Percentiles rank a stretch among this genome's conserved stretches.
These are phyloP conservation scores for Pseudocercospora cruenta DNA, from an alignment of 2,329 filamentous ascomycete genomes.

Conservation along the genomic window DNA sequence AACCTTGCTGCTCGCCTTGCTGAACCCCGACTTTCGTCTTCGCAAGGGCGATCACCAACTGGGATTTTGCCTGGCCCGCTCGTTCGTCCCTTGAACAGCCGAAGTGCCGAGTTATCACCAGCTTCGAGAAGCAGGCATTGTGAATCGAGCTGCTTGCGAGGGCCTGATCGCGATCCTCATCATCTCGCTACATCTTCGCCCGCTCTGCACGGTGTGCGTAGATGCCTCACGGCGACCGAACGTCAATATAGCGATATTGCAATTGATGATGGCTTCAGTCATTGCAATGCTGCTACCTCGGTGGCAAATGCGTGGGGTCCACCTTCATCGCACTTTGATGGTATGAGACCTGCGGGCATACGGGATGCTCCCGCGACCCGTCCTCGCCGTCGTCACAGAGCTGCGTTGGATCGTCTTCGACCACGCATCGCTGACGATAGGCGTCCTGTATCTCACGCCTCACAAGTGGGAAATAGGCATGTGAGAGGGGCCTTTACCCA, in stretches of 20 bases:
- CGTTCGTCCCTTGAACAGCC: constrained; percentile 15
- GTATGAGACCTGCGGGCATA: constrained; percentile 8
- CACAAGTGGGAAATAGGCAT: neutral
- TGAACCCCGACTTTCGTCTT: constrained; percentile 17
- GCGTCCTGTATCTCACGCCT: neutral
- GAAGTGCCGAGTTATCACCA: constrained; percentile 24
- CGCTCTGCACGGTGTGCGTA: constrained; percentile 14
- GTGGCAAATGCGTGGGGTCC: constrained; percentile 13
- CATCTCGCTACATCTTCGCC: constrained; percentile 27
- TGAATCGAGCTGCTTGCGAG: constrained; percentile 17
- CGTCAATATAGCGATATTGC: constrained; percentile 14
- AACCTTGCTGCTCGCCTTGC: constrained; percentile 12
- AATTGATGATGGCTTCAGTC: neutral
- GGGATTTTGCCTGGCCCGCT: constrained; percentile 18
- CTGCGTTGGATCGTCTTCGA: neutral
- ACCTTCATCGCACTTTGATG: neutral
- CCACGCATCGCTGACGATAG: constrained; percentile 1
- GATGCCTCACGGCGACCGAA: constrained; percentile 10
- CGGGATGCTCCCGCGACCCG: constrained; percentile 22
- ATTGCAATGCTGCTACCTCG: neutral
- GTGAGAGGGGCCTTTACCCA: neutral
- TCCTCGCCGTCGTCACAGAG: constrained; percentile 11
- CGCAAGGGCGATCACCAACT: constrained; percentile 19
- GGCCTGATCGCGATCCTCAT: constrained; percentile 11
- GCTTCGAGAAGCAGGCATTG: constrained; percentile 22